phyloP scores from a whole-genome alignment of 83 land plant species.

The Picea engelmannii region DNA sequence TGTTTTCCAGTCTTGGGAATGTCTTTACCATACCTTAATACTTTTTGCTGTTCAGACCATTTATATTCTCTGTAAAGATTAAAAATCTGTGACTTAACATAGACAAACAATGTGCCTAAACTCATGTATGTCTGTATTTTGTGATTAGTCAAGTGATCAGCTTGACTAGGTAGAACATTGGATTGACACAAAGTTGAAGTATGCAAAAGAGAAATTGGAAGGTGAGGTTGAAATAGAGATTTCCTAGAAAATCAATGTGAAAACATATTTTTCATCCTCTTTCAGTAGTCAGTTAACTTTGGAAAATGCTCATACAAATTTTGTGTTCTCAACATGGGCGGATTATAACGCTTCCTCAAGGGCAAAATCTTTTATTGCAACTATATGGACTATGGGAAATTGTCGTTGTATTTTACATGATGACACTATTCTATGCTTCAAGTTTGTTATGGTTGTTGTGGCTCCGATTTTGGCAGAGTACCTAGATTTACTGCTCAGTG shows the following conservation, averaged over 20 bases:
- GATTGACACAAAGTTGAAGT: too few relatives aligned
- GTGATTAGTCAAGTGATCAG: too few relatives aligned
- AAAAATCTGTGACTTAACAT: too few relatives aligned
- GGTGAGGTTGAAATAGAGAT: too few relatives aligned
- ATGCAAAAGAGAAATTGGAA: too few relatives aligned
- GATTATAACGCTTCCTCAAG: constrained; percentile 63
- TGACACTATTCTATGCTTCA: constrained; percentile 38
- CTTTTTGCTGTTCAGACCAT: too few relatives aligned
- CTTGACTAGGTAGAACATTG: too few relatives aligned
- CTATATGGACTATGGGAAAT: constrained; percentile 59
- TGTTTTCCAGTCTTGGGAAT: too few relatives aligned
- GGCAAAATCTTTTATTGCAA: constrained; percentile 45
- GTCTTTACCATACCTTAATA: too few relatives aligned
- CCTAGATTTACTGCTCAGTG: constrained; percentile 54
- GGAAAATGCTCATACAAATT: background rate
- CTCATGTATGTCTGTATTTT: too few relatives aligned
- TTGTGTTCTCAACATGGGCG: constrained; percentile 22
- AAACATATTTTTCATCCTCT: constrained; percentile 14
- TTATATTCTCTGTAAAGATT: too few relatives aligned
- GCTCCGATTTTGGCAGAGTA: constrained; percentile 55
- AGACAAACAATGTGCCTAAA: too few relatives aligned
- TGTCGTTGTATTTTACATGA: constrained; percentile 72
- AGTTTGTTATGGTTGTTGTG: constrained; percentile 51
- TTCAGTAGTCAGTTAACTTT: background rate
- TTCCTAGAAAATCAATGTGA: background rate